Conservation (phyloP, 768 basidiomycete genomes). For the Pluteus cervinus region DNA sequence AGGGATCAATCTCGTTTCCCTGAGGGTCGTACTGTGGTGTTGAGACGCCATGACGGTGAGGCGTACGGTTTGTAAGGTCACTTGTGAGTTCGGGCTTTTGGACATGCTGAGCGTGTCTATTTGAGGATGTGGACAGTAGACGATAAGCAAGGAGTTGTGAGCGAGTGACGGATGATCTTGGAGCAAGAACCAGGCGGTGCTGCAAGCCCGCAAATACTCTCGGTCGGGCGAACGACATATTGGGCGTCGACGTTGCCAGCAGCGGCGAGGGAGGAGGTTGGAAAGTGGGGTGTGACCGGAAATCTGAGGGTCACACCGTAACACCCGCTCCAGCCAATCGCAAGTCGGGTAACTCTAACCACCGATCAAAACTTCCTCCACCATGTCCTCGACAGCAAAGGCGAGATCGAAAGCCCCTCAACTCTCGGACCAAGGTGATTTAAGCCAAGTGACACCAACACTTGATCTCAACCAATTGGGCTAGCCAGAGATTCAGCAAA, state of each 20-base stretch:
- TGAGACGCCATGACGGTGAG: conserved; percentile 16
- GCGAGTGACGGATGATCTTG: conserved; percentile 23
- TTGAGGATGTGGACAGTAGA: conserved; percentile 40
- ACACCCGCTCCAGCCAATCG: conserved; percentile 40
- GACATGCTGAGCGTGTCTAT: conserved; percentile 31
- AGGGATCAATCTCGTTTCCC: conserved; percentile 57
- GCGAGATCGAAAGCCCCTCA: conserved; percentile 51
- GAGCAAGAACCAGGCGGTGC: conserved; percentile 31
- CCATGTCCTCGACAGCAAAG: conserved; percentile 47
- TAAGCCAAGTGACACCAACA: conserved; percentile 1
- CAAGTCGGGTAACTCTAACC: conserved; percentile 26
- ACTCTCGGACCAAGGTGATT: conserved; percentile 70
- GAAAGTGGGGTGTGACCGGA: conserved; percentile 23
- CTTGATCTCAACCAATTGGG: conserved; percentile 30
- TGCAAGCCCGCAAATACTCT: conserved; percentile 47
- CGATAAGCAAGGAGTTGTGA: conserved; percentile 41
- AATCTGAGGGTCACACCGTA: conserved; percentile 28
- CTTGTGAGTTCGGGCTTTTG: conserved; percentile 26
- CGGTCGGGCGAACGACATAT: conserved; percentile 55
- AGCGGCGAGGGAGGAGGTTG: conserved; percentile 27
- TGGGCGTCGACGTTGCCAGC: conserved; percentile 34
- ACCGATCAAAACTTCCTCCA: conserved; percentile 19
- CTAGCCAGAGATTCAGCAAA: conserved; percentile 80
- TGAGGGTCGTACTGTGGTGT: conserved; percentile 29
- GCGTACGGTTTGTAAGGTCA: conserved; percentile 25